Conservation (phyloP, 1,284 basidiomycete species). For the Testicularia cyperi region DNA sequence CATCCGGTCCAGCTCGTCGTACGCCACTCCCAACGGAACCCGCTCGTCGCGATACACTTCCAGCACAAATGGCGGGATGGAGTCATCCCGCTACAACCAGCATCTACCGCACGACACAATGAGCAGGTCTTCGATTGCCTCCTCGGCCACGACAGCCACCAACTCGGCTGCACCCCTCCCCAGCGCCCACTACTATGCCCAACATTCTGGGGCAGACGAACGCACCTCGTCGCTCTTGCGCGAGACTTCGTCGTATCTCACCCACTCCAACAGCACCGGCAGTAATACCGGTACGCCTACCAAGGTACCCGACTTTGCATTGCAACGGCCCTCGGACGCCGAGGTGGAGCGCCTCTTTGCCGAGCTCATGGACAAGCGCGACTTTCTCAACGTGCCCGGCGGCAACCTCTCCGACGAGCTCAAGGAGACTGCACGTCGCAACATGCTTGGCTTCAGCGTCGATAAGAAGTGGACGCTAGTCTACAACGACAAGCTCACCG, state of each 20-base stretch:
- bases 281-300: neutral
- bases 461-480: slow-evolving; percentile 94
- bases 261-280: slow-evolving; percentile 1
- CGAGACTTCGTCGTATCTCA: too few relatives aligned
- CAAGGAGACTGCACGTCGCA: slow-evolving; percentile 45
- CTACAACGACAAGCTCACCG: slow-evolving; percentile 76
- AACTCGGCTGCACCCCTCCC: slow-evolving; percentile 13
- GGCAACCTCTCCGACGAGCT: slow-evolving; percentile 49
- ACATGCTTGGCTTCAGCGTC: slow-evolving; percentile 54
- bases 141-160: slow-evolving; percentile 8
- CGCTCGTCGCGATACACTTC: slow-evolving; percentile 33
- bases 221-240: too few relatives aligned
- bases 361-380: slow-evolving; percentile 58
- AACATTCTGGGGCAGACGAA: too few relatives aligned
- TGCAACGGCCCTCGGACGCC: slow-evolving; percentile 44
- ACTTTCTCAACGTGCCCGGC: slow-evolving; percentile 52
- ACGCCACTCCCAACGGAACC: slow-evolving; percentile 7
- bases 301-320: slow-evolving; percentile 42
- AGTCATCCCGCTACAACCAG: neutral
- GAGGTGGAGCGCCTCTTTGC: slow-evolving; percentile 57
- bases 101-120: slow-evolving; percentile 16
- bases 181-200: slow-evolving; percentile 10
- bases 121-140: slow-evolving; percentile 25
- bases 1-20: slow-evolving; percentile 18
- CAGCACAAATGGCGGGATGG: slow-evolving; percentile 11